These are phyloP conservation scores for Begonia fuchsioides DNA, from an alignment of 306 rosid species.

Conservation along the genomic window DNA sequence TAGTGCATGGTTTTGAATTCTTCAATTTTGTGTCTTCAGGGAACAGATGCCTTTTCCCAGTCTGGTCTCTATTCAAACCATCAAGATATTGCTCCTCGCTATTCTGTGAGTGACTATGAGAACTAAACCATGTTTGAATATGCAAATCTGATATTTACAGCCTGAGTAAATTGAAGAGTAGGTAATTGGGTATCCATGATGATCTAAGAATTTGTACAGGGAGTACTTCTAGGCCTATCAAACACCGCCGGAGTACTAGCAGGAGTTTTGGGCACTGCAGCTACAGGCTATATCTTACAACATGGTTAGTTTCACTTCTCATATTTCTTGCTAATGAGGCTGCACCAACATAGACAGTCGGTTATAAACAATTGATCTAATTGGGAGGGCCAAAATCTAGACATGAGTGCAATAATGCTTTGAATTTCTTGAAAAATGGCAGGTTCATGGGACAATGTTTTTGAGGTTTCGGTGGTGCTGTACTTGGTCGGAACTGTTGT, in stretches of 20 bases:
- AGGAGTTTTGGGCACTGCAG: conserved; percentile 99
- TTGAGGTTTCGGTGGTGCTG: conserved; percentile 90
- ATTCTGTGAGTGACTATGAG: conserved; percentile 49
- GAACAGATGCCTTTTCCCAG: conserved; percentile 97
- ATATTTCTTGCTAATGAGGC: neutral
- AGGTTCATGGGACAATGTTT: conserved; percentile 98
- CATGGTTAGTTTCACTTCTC: conserved; percentile 41
- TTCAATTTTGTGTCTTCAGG: conserved; percentile 24
- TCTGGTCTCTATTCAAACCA: conserved; percentile 95
- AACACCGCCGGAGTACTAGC: conserved; percentile 97
- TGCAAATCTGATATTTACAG: no score
- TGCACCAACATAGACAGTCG: neutral
- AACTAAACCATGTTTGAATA: no score
- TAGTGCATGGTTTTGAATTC: no score
- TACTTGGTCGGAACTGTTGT: conserved; percentile 91
- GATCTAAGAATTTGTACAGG: conserved; percentile 19
- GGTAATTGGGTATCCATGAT: no score
- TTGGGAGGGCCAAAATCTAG: no score
- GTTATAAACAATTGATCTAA: no score
- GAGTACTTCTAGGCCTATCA: conserved; percentile 86
- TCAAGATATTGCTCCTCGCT: conserved; percentile 96
- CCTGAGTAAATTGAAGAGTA: neutral
- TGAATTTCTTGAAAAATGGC: neutral
- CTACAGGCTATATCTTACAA: conserved; percentile 90
- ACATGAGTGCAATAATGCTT: neutral